Base-by-base conservation (phyloP, 768 basidiomycete genomes). In the Xanthoconium purpureum region DNA sequence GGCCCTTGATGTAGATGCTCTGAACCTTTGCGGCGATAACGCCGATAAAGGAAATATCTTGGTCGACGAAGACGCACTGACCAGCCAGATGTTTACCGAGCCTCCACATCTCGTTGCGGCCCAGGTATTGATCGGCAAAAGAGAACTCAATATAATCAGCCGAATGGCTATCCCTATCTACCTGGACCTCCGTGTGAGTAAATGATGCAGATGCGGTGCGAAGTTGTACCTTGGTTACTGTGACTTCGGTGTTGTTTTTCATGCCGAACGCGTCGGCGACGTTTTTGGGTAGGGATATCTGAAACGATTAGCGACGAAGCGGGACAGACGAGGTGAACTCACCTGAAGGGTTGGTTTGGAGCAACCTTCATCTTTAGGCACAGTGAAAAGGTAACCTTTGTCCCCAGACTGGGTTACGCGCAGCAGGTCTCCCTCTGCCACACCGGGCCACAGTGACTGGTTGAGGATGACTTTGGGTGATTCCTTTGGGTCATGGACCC, bases 101-200 rank as follows among this genome's bases (percentile, higher is more conserved):
- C 47, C 94, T 79, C 93, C 95, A 98, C 94, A 97, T 96, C 62
- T 98, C 97, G 58, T 90, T 93, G 45, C 97, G 84, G 15, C 95
- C 96, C 15, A 98, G 79, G 69, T 98, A 98, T 67, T 96, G 94
- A 68, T 97, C 94, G 59, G 91, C 90, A 66, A 98, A 98, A 45
- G 85, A 85, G 54, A 98, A 81, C 66, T 98, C 96, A 48, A 98
- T 80, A 66, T 87, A 88, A 57, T 90, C 86, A 1, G 89, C 91
- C 28, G 75, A 80, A 56, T 83, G 80, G 37, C 74, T 72, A 8
- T 78, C 75, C 61, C 79, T 83, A 60, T 94, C 84, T 40, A 91
- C 88, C 90, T 92, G 51, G 15, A 29, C 6, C 24, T 44, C 6
- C 44, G 12, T 47, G 63, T 63, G 56, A 61, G 58, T 58, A 43